Evolutionary conservation across 1,284 basidiomycete species (phyloP), one percentile per base, ranked within the genome.

Genomic region (Ustilago shanxiensis): DNA sequence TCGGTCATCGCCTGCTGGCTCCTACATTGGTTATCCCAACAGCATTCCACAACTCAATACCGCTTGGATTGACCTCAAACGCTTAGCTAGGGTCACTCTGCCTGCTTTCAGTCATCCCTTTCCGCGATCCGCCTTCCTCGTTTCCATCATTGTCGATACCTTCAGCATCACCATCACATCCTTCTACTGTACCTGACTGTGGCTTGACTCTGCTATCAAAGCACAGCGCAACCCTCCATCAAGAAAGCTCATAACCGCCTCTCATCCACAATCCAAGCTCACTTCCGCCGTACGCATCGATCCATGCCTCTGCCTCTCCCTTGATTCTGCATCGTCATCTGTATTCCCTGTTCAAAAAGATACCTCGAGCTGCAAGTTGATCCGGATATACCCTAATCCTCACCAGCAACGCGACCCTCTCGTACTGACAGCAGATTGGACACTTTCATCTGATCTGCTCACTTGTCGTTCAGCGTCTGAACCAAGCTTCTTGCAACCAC

Each of bases 321-420:
- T 26, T 62, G 54, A 66, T 22, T n/a, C 29, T 55, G 52, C 54
- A 55, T 62, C 39, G 39, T n/a, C 63, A 24, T 22, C 62, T 54
- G 51, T 59, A 66, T 66, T 56, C 24, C 57, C 58, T 35, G 1
- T 16, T 29, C 16, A 9, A n/a, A 37, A 62, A 62, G 28, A 71
- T 71, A 71, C 69, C 69, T 71, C 55, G 44, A 41, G 55, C 28
- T 50, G 31, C 24, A 54, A 41, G 29, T 51, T 39, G 20, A 9
- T 2, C 29, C 47, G 59, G 56, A 56, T 66, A 66, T 66, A 63
- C 56, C 63, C 57, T 39, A 9, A 56, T 16, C n/a, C 44, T 37
- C 24, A 13, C n/a, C n/a, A n/a, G n/a, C n/a, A n/a, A n/a, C n/a
- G n/a, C n/a, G n/a, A n/a, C n/a, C n/a, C n/a, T n/a, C n/a, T n/a